Evolutionary conservation across 176 grass and related monocot species (phyloP), one percentile per base, ranked within the genome.

Genomic region (Aechmea fasciata): DNA sequence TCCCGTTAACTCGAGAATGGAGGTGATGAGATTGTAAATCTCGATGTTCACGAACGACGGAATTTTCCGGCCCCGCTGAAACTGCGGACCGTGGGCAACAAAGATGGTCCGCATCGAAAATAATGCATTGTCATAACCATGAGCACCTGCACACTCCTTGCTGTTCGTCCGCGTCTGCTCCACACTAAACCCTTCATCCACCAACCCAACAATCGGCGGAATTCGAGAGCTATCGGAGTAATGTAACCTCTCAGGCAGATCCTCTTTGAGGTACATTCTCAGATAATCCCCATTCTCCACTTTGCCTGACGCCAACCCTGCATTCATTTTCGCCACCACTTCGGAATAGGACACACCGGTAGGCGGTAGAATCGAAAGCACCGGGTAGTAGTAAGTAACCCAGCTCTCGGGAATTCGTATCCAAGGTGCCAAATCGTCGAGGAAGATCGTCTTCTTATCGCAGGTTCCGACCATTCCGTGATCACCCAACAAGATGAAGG

Each of bases 71-170:
- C 82, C 87, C 13, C 13, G 70, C 13, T 75, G 74, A 24, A 93
- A 93, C 63, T 80, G 89, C 67, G 94, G 94, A 10, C 89, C 94
- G 1, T 88, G 87, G 1, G 84, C 79, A 0, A 85, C 29, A 52
- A 99, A 97, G 64, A 97, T 90, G 78, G 79, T 90, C 72, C 94
- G 82, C 94, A 97, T 97, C 3, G 94, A 92, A 73, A 97, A 97
- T 65, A 90, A 90, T 13, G 84, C 83, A 63, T 92, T 92, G 64
- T 93, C 89, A 19, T 97, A 97, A 3, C 89, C 86, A 69, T 97
- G 94, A 14, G 82, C 82, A 11, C 94, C 94, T 67, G 84, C 86
- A 76, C 93, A 97, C 76, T 92, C 86, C n/a, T 78, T 75, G 49
- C 1, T 68, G 13, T 68, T 69, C 0, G 77, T 71, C 50, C 11